Evolutionary conservation across 164 flowering plant species (phyloP).

Genomic region (Aristolochia fimbriata): DNA sequence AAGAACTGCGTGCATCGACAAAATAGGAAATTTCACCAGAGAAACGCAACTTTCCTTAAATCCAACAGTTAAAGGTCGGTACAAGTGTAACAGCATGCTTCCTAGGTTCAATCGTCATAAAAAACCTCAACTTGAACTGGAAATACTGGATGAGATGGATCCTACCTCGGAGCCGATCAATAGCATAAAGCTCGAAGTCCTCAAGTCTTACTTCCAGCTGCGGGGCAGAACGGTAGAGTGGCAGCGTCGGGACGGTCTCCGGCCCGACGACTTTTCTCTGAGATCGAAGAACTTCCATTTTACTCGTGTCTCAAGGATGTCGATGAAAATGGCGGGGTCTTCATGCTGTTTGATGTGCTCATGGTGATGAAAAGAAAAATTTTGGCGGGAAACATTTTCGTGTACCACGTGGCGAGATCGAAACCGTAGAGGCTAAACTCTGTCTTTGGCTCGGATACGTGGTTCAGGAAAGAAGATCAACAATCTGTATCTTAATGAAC

Average conservation of each 20-base stretch:
- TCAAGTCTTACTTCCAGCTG: slow-evolving; percentile 74
- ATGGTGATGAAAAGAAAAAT: background rate
- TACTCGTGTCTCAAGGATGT: background rate
- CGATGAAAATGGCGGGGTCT: background rate
- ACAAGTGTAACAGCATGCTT: too few relatives aligned
- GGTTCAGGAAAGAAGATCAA: too few relatives aligned
- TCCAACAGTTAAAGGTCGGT: too few relatives aligned
- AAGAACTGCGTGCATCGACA: slow-evolving; percentile 41
- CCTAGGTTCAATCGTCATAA: too few relatives aligned
- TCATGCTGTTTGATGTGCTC: background rate
- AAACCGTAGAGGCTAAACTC: too few relatives aligned
- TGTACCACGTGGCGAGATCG: background rate
- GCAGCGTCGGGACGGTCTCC: slow-evolving; percentile 31
- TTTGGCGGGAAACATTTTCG: slow-evolving; percentile 17
- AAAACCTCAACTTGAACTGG: background rate
- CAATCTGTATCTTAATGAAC: too few relatives aligned
- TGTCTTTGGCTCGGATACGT: too few relatives aligned
- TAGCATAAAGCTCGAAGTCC: slow-evolving; percentile 81
- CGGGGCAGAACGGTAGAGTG: slow-evolving; percentile 76
- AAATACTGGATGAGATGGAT: background rate
- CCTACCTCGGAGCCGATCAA: slow-evolving; percentile 86
- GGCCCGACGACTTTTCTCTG: slow-evolving; percentile 24
- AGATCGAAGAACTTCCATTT: slow-evolving; percentile 50
- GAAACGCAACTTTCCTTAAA: background rate
- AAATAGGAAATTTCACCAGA: background rate